Evolutionary conservation across 2,329 filamentous ascomycete species (phyloP).

Genomic region (Dactylonectria macrodidyma): DNA sequence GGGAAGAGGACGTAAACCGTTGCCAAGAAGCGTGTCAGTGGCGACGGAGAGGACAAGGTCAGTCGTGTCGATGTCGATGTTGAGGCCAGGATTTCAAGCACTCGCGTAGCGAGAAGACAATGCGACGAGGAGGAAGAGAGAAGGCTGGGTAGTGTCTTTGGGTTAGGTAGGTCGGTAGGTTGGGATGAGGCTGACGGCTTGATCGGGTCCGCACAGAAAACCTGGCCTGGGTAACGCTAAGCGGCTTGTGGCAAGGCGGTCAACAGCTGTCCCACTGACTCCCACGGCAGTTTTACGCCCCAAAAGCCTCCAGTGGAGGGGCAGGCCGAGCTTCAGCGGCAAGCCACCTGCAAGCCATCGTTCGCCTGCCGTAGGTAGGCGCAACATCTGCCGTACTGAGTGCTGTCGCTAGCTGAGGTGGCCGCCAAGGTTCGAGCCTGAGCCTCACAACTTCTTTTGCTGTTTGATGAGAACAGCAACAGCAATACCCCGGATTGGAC

Average conservation of each 20-base stretch:
- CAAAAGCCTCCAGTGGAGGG: constrained; percentile 2
- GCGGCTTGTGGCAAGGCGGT: constrained; percentile 44
- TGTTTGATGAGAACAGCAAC: neutral
- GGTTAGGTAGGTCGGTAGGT: constrained; percentile 1
- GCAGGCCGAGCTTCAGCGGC: neutral
- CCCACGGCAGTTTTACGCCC: constrained; percentile 36
- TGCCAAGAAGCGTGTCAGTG: constrained; percentile 10
- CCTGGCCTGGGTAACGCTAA: constrained; percentile 35
- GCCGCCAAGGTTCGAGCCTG: neutral
- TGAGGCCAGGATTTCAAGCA: constrained; percentile 4
- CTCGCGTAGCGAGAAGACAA: constrained; percentile 8
- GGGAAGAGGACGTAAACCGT: neutral
- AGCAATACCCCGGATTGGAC: neutral
- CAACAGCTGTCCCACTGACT: constrained; percentile 11
- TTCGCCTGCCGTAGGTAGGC: neutral
- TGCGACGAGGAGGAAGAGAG: constrained; percentile 34
- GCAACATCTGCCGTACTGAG: no score
- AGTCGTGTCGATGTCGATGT: constrained; percentile 21
- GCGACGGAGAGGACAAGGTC: constrained; percentile 26
- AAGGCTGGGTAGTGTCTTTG: constrained; percentile 43
- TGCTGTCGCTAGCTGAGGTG: neutral
- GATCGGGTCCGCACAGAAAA: constrained; percentile 41
- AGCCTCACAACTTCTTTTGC: neutral
- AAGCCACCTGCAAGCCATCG: constrained; percentile 15
- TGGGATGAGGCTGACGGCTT: constrained; percentile 44